Evolutionary conservation across 257 asterid genomes (phyloP), one percentile per base, ranked within the genome.

Genomic region (Apocynum venetum): DNA sequence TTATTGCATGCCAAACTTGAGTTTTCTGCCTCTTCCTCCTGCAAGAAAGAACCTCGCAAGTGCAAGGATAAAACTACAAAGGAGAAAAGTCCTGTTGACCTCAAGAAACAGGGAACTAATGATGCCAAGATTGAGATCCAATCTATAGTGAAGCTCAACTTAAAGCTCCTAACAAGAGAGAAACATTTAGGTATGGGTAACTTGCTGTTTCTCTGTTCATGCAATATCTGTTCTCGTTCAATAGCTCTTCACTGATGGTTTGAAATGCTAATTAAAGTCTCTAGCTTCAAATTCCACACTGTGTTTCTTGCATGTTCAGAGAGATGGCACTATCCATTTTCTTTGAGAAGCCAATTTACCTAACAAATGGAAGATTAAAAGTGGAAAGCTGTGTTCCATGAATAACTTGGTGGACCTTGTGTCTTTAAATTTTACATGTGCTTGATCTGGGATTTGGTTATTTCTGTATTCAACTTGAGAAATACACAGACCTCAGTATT

Each of bases 131-230:
- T 82, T 78, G 97, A 92, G 85, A 86, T 92, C 77, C 93, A 86
- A 69, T 86, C 94, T 72, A 91, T 90, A 13, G 97, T 92, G 77
- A 92, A 89, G 90, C 91, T 92, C 83, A 90, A 90, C 87, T 83
- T 91, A 19, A 91, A 87, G 82, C 84, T 90, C 79, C 90, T 85
- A 73, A 76, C 83, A 41, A 83, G 60, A 77, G 89, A 80, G 57
- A 82, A 83, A 78, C 89, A 84, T 80, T 77, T 92, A 83, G 96
- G 97, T 92, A 85, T 4, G 75, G n/a, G 74, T 31, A 13, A 56
- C 57, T 71, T 4, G 52, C 36, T 43, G 41, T 67, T 57, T 67
- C 73, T 43, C 36, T 68, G 52, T 20, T 19, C 43, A 19, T 68
- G 14, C 52, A 43, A 43, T 19, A 43, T 19, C 73, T 68, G 35